Conservation (phyloP, 768 basidiomycete species). For the Daedalea quercina region DNA sequence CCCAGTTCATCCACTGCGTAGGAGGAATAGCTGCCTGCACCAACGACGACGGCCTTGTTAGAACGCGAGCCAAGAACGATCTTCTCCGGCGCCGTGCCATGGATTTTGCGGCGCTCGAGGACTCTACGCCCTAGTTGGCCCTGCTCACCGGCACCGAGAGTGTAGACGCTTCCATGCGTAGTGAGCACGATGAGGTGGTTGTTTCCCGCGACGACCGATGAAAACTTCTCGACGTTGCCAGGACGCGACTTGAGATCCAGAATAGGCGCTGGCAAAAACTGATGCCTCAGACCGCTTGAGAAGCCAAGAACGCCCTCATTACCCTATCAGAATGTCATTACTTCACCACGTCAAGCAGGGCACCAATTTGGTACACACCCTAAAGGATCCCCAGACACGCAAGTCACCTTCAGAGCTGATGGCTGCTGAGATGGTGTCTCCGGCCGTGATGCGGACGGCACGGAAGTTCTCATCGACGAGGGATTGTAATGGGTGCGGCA, state of each 20-base stretch:
- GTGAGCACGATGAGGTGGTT: conserved; percentile 91
- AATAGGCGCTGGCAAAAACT: conserved; percentile 58
- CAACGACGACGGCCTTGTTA: conserved; percentile 62
- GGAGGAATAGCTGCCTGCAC: conserved; percentile 80
- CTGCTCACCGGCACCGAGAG: conserved; percentile 89
- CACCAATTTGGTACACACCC: conserved; percentile 67
- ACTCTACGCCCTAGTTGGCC: conserved; percentile 89
- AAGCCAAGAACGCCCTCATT: conserved; percentile 85
- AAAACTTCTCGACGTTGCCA: conserved; percentile 64
- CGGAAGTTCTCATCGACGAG: conserved; percentile 77
- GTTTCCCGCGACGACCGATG: conserved; percentile 71
- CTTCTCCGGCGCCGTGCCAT: conserved; percentile 85
- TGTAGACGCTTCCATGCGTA: conserved; percentile 79
- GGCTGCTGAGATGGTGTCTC: conserved; percentile 86
- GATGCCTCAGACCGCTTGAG: conserved; percentile 55
- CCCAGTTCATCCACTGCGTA: conserved; percentile 86
- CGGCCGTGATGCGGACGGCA: conserved; percentile 75
- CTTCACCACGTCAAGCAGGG: no score
- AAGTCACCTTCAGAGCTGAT: conserved; percentile 75
- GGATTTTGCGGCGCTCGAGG: conserved; percentile 79
- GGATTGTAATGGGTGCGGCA: conserved; percentile 61
- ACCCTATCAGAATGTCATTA: conserved; percentile 40
- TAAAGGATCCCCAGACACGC: conserved; percentile 85
- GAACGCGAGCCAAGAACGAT: conserved; percentile 66
- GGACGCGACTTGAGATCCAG: conserved; percentile 55